Percentiles rank a stretch among this genome's conserved stretches.
Evolutionary conservation across 2,329 filamentous ascomycete genomes (phyloP).

Genomic region (Colletotrichum phormii): DNA sequence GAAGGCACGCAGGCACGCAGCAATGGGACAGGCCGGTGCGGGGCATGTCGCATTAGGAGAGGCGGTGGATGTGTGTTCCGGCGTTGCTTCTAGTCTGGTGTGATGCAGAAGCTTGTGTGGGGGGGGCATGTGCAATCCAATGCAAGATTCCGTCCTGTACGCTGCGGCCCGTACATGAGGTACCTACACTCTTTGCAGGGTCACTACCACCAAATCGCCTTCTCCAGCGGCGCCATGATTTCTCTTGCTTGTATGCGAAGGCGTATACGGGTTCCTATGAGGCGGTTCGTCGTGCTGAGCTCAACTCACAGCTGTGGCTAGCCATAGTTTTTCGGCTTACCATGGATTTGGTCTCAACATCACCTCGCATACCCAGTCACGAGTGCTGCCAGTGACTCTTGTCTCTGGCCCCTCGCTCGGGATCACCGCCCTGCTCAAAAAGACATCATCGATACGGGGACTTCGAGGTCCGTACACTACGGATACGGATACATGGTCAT

Average conservation of each 20-base stretch:
- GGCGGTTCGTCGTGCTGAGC: neutral
- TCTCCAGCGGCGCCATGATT: slow-evolving; percentile 7
- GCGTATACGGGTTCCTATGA: neutral
- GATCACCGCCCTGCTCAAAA: neutral
- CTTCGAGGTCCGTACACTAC: neutral
- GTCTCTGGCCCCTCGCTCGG: too few species aligned
- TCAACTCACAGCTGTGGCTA: neutral
- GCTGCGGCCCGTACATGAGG: slow-evolving; percentile 18
- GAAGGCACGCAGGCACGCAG: slow-evolving; percentile 11
- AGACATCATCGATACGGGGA: neutral
- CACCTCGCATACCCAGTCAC: neutral
- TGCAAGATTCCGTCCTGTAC: slow-evolving; percentile 37
- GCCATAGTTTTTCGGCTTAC: neutral
- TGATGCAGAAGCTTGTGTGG: slow-evolving; percentile 28
- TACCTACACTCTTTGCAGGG: neutral
- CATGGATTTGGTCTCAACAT: neutral
- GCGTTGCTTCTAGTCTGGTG: slow-evolving; percentile 10
- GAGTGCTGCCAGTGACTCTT: neutral
- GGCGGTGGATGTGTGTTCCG: slow-evolving; percentile 16
- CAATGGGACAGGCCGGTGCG: slow-evolving; percentile 8
- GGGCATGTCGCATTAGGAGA: slow-evolving; percentile 13
- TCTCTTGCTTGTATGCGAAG: neutral
- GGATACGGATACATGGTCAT: neutral
- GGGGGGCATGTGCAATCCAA: slow-evolving; percentile 30
- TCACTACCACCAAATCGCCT: slow-evolving; percentile 10